Evolutionary conservation across 371 early-diverging fungal species (phyloP).

Genomic region (Caulochytrium protostelioides): DNA sequence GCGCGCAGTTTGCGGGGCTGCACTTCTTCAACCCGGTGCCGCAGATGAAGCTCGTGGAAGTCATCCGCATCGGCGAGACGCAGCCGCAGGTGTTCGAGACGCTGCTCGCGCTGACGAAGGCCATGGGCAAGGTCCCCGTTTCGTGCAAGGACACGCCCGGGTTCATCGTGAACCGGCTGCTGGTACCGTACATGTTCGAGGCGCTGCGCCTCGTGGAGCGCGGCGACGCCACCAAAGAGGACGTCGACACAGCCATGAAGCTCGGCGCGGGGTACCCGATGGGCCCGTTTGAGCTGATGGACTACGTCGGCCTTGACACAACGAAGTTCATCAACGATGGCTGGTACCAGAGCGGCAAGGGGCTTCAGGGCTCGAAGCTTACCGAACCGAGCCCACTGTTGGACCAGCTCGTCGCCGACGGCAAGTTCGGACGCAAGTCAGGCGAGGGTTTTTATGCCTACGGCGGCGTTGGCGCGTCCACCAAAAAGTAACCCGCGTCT

Average conservation of each 20-base stretch:
- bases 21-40: constrained; percentile 96
- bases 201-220: constrained; percentile 72
- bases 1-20: constrained; percentile 53
- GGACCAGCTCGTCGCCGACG: constrained; percentile 49
- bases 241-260: constrained; percentile 92
- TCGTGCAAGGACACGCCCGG: constrained; percentile 93
- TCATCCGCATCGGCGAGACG: constrained; percentile 51
- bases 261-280: constrained; percentile 94
- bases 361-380: constrained; percentile 43
- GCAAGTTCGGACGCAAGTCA: constrained; percentile 65
- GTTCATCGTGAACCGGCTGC: constrained; percentile 88
- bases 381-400: constrained; percentile 43
- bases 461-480: no score
- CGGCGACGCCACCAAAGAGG: constrained; percentile 63
- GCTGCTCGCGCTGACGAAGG: constrained; percentile 40
- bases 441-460: constrained; percentile 81
- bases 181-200: constrained; percentile 92
- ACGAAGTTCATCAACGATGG: constrained; percentile 82
- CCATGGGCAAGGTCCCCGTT: constrained; percentile 67
- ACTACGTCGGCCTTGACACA: constrained; percentile 90
- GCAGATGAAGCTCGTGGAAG: constrained; percentile 91
- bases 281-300: constrained; percentile 87
- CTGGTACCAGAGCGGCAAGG: constrained; percentile 39
- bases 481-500: neutral
- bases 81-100: constrained; percentile 32